Evolutionary conservation across 2,329 filamentous ascomycete genomes (phyloP), one percentile per base, ranked within the genome.

Genomic region (Xylaria sp.): DNA sequence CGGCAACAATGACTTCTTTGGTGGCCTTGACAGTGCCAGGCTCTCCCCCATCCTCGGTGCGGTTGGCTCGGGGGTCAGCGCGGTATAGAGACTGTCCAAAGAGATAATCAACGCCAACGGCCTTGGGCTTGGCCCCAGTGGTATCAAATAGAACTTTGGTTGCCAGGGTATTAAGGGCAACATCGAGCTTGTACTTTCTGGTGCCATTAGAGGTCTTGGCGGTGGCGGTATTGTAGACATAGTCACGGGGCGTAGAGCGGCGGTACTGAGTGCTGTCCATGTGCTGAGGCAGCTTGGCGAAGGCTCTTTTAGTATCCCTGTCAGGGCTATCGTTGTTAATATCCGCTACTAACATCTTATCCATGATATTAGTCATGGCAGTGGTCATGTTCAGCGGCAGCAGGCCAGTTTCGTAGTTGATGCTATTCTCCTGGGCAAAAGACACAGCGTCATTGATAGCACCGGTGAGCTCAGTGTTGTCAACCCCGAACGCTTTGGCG

Each of bases 141-240:
- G 79, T 76, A 65, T 86, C 80, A 65, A 86, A 85, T 25, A 74
- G 74, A 37, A 86, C 75, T 73, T 83, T 84, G 48, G 84, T 85
- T 13, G 82, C 84, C 46, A 82, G 78, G 59, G 79, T 81, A 75
- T 85, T 81, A 23, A 85, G 82, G 55, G 83, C 82, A 63, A 90
- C 81, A 67, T 89, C 86, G 1, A 90, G 84, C 52, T 84, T 85
- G 75, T 89, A 89, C 70, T 80, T 84, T 75, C 85, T 84, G 50
- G 80, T 82, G 37, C 87, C 87, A 67, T 88, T 82, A 1, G 62
- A 28, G 54, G 76, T 74, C 28, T 58, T 74, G 2, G 75, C 74
- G 1, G 72, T 73, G 15, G 69, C 69, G 4, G 71, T 59, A 2
- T 73, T 66, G 74, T 84, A 83, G 69, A 81, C 81, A 7, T 84